Base-by-base conservation (phyloP, 371 early-diverging fungal species). In the Phascolomyces articulosus region DNA sequence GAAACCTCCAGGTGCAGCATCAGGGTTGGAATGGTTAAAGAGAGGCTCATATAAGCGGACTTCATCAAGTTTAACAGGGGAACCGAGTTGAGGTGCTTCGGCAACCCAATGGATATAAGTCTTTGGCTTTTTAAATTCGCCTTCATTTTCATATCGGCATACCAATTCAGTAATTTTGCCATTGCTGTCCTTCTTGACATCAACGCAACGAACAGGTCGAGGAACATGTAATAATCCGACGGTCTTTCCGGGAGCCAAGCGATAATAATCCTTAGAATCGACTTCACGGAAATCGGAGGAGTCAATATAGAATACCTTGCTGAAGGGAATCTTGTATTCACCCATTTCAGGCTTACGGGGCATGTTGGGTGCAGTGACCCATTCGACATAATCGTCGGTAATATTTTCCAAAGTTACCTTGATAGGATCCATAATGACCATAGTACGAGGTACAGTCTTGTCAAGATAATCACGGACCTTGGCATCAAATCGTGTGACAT, bases 51-150 rank as follows among this genome's bases (percentile, higher is more conserved):
- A 98, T 49, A 95, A 73, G 56, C 97, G 85, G 28, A 96, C 82
- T 77, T 97, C 95, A 61, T 91, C 87, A 48, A 95, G 69, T 27
- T 77, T 72, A 38, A 96, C 92, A 27, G 98, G 96, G 6, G 96
- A 95, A 31, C 87, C 82, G 67, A 88, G 90, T 67, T 85, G 79
- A 29, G 92, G 85, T 16, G 92, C 89, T 64, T 94, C 90, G 26
- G 93, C 94, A 20, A 99, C 87, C 99, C 99, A 99, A 74, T 99
- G 99, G 79, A 99, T 98, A 79, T 91, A 98, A 1, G 99, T 93
- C 90, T 96, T 98, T 64, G 99, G 97, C 80, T 91, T 92, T 74
- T 88, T 88, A 76, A 82, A 85, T 23, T 78, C 87, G 24, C 77
- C 72, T 21, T 82, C 85, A 68, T 90, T 87, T 65, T 95, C 94